phyloP scores from a whole-genome alignment of 805 yeast species.

The Ogataea zsoltii region DNA sequence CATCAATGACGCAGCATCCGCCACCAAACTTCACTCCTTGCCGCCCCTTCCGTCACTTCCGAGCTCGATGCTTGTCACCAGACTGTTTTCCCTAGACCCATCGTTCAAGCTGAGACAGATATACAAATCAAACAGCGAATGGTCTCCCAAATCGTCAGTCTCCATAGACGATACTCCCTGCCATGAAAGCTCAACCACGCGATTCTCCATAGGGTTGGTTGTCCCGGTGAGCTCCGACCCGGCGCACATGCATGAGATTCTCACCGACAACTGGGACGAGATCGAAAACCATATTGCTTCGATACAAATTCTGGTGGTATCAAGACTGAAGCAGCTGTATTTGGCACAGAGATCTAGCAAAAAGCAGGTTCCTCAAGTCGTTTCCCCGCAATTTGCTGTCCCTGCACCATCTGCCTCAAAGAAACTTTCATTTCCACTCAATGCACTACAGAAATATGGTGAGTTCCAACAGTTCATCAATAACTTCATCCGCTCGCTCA shows the following conservation, averaged over 20 bases:
- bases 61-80: slow-evolving; percentile 45
- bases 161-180: slow-evolving; percentile 29
- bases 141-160: slow-evolving; percentile 47
- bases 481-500: slow-evolving; percentile 39
- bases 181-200: slow-evolving; percentile 20
- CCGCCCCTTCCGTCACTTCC: slow-evolving; percentile 43
- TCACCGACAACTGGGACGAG: slow-evolving; percentile 52
- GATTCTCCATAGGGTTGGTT: slow-evolving; percentile 50
- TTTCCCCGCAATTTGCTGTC: neutral
- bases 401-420: slow-evolving; percentile 24
- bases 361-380: slow-evolving; percentile 2
- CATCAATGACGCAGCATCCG: slow-evolving; percentile 42
- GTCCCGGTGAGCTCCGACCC: slow-evolving; percentile 41
- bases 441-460: slow-evolving; percentile 42
- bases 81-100: slow-evolving; percentile 40
- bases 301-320: slow-evolving; percentile 41
- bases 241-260: slow-evolving; percentile 37
- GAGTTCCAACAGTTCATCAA: slow-evolving; percentile 43
- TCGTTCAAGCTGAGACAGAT: slow-evolving; percentile 17
- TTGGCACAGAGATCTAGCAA: slow-evolving; percentile 10
- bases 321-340: slow-evolving; percentile 34
- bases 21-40: slow-evolving; percentile 49
- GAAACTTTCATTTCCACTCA: slow-evolving; percentile 35
- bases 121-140: slow-evolving; percentile 22
- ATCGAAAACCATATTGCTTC: slow-evolving; percentile 41